Percentiles rank a stretch among this genome's conserved stretches.
phyloP scores from a whole-genome alignment of 352 stramenopile genomes.

The Phytopythium sindhum region DNA sequence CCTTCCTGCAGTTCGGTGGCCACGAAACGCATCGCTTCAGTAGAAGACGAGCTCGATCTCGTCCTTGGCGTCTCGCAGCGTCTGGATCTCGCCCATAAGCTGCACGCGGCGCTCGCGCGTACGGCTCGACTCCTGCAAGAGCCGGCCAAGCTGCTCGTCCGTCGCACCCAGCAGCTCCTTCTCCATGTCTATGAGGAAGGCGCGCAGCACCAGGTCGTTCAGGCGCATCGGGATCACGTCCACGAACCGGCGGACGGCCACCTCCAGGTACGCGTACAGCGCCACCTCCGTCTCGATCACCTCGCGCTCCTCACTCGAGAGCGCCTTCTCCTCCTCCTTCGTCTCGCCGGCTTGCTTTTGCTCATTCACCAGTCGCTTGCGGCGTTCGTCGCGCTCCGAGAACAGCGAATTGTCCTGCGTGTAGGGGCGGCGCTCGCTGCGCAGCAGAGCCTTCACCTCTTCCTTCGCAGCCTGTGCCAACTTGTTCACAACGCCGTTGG shows the following conservation, averaged over 20 bases:
- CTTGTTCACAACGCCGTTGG: slow-evolving; percentile 9
- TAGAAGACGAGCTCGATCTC: slow-evolving; percentile 33
- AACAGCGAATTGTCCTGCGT: slow-evolving; percentile 38
- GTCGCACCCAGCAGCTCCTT: slow-evolving; percentile 25
- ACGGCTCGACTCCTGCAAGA: slow-evolving; percentile 33
- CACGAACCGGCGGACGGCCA: slow-evolving; percentile 28
- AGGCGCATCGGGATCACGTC: slow-evolving; percentile 34
- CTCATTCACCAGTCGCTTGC: slow-evolving; percentile 13
- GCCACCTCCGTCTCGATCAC: slow-evolving; percentile 30
- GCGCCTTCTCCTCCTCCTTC: slow-evolving; percentile 5
- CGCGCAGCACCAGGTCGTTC: slow-evolving; percentile 25
- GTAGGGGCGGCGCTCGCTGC: slow-evolving; percentile 28
- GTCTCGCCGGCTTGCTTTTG: not conserved
- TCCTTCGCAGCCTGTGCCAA: slow-evolving; percentile 12
- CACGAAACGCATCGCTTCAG: not conserved
- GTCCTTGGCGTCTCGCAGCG: slow-evolving; percentile 25
- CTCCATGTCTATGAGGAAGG: slow-evolving; percentile 27
- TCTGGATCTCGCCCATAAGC: slow-evolving; percentile 22
- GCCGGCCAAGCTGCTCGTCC: slow-evolving; percentile 27
- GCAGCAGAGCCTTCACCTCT: slow-evolving; percentile 20
- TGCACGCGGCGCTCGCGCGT: slow-evolving; percentile 20
- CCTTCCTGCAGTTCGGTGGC: no score
- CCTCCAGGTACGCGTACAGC: slow-evolving; percentile 30
- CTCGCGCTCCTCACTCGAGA: slow-evolving; percentile 23
- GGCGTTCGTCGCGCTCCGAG: slow-evolving; percentile 16